phyloP scores from a whole-genome alignment of 2,329 filamentous ascomycete species.

The Colletotrichum acutatum region DNA sequence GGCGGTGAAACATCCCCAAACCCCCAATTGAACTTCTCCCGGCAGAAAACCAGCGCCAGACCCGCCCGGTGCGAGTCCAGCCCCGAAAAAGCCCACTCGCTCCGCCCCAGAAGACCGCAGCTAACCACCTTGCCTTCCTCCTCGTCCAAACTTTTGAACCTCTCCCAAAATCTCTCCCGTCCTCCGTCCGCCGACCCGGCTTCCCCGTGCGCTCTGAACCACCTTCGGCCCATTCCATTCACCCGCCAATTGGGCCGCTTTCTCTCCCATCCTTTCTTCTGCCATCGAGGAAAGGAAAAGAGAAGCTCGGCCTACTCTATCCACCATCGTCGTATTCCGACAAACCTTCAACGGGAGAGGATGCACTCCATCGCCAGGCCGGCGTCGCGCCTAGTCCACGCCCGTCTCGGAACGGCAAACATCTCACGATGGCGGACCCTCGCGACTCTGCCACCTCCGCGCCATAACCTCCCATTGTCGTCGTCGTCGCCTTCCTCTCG shows the following conservation, averaged over 20 bases:
- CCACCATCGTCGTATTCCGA: background rate
- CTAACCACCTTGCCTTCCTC: background rate
- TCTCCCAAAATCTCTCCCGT: background rate
- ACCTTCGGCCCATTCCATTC: background rate
- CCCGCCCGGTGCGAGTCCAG: conserved; percentile 11
- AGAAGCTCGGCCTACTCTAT: background rate
- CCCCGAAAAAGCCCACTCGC: conserved; percentile 11
- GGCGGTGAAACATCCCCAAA: conserved; percentile 10
- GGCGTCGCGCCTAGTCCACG: conserved; percentile 28
- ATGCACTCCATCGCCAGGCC: conserved; percentile 32
- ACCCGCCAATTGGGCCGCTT: background rate
- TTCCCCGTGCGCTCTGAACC: conserved; percentile 10
- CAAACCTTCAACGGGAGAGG: background rate
- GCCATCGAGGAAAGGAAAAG: too few relatives aligned
- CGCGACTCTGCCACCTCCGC: background rate
- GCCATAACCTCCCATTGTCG: background rate
- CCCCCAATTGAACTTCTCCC: conserved; percentile 7
- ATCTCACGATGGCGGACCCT: conserved; percentile 15
- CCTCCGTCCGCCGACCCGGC: conserved; percentile 2
- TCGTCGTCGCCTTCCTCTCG: background rate
- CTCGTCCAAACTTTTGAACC: conserved; percentile 4
- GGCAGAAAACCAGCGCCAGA: conserved; percentile 25
- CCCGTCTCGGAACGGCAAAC: conserved; percentile 18
- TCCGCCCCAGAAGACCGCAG: background rate
- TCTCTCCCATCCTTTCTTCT: background rate